phyloP scores from a whole-genome alignment of 2,329 filamentous ascomycete species.

The Trichoderma simmonsii region DNA sequence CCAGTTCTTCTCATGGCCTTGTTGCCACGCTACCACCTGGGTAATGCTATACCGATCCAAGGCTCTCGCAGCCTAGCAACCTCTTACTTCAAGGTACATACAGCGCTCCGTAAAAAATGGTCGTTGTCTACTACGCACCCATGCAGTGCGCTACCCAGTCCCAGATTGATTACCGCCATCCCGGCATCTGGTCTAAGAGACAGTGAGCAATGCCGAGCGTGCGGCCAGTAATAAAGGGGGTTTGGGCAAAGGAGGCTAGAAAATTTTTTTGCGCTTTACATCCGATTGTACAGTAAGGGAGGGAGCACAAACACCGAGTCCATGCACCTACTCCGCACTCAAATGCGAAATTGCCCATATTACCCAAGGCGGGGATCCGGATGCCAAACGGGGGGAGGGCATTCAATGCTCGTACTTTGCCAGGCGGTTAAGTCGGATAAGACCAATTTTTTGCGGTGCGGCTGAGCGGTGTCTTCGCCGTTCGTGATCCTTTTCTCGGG shows the following conservation, averaged over 20 bases:
- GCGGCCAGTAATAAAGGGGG: not conserved
- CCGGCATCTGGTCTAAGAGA: constrained; percentile 1
- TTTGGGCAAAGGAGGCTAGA: not conserved
- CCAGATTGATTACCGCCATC: constrained; percentile 13
- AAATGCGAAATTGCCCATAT: constrained; percentile 3
- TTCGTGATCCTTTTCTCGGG: not conserved
- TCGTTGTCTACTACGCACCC: not conserved
- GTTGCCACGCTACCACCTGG: constrained; percentile 16
- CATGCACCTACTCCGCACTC: not conserved
- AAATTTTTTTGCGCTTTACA: not conserved
- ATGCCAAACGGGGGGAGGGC: not conserved
- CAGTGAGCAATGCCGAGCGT: not conserved
- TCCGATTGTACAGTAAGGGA: not conserved
- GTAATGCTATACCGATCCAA: not conserved
- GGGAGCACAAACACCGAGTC: not conserved
- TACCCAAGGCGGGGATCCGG: not conserved
- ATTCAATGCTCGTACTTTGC: not conserved
- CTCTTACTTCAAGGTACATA: not conserved
- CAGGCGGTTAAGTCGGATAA: not conserved
- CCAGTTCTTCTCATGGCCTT: constrained; percentile 12
- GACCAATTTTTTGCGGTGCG: not conserved
- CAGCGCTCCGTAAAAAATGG: not conserved
- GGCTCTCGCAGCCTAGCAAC: not conserved
- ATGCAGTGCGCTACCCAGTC: constrained; percentile 5
- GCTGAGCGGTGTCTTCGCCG: not conserved